Conservation (phyloP, 352 stramenopile species). For the Phytophthora fragariaefolia region DNA sequence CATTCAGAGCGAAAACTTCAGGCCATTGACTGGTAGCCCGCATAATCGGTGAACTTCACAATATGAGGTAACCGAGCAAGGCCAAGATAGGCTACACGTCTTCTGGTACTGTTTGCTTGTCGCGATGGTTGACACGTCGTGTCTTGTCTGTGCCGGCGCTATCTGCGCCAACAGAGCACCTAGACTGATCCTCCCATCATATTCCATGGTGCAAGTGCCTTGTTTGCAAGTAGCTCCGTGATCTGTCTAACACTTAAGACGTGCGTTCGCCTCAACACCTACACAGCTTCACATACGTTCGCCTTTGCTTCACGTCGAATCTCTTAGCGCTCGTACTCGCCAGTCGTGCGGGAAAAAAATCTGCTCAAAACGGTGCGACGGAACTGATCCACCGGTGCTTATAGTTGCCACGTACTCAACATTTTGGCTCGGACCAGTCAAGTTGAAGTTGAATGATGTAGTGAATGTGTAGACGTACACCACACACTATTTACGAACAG, state of each 20-base stretch:
- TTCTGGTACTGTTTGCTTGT: too few relatives aligned
- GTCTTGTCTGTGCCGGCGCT: slow-evolving; percentile 4
- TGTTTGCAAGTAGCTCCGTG: slow-evolving; percentile 3
- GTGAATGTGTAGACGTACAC: slow-evolving; percentile 5
- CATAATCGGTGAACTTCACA: too few relatives aligned
- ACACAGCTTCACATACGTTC: background rate
- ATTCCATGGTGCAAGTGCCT: slow-evolving; percentile 9
- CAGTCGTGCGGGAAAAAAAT: slow-evolving; percentile 20
- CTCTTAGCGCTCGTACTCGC: too few relatives aligned
- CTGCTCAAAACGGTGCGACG: slow-evolving; percentile 2
- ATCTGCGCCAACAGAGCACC: background rate
- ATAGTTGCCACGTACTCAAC: background rate
- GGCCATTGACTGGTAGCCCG: too few relatives aligned
- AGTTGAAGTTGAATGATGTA: slow-evolving; percentile 30
- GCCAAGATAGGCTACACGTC: too few relatives aligned
- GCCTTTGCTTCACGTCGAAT: slow-evolving; percentile 14
- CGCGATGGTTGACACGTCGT: too few relatives aligned
- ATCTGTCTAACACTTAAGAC: slow-evolving; percentile 2
- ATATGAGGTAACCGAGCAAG: too few relatives aligned
- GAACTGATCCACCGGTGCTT: background rate
- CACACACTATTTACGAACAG: slow-evolving; percentile 7
- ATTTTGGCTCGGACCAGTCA: slow-evolving; percentile 1
- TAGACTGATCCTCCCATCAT: slow-evolving; percentile 3
- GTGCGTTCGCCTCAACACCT: background rate
- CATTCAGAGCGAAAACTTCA: background rate